Evolutionary conservation across 768 basidiomycete species (phyloP), one percentile per base, ranked within the genome.

Genomic region (Kwoniella sp.): DNA sequence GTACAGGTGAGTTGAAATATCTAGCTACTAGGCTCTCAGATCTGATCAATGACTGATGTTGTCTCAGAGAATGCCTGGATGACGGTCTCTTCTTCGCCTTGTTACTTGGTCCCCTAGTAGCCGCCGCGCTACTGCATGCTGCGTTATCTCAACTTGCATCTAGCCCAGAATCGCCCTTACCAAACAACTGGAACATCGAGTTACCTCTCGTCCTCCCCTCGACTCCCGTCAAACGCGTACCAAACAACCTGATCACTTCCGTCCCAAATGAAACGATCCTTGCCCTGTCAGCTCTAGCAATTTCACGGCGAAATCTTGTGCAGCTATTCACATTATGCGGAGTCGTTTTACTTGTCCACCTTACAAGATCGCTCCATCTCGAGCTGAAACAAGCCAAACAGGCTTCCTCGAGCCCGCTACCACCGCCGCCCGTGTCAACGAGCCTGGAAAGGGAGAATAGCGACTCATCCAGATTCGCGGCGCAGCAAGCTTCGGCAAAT

Each of bases 61-160:
- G 3, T 15, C 40, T 10, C 48, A 92, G 92, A 75, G 86, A 90
- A 60, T 89, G 88, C 51, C 80, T 84, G 13, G 93, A 95, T 75
- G 92, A 96, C 77, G 94, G 94, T 15, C 86, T 88, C 24, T 81
- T 90, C 62, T 92, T 89, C 47, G 92, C 89, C 1, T 81, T 95
- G 13, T 84, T 92, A n/a, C 84, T 93, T 30, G 89, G 88, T 13
- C 91, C 93, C 1, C 82, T 95, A 29, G 86, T 95, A 57, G 85
- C 90, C 8, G 83, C 87, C 10, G 86, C 88, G 0, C 77, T 92
- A 56, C 81, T 91, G 1, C 77, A 64, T 69, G 84, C 85, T 49
- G 85, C 84, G 24, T 82, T 80, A 69, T 80, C 75, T 76, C 73
- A 78, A 66, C 72, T 77, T n/a, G 29, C 67, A 7, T 24, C 75